These are phyloP conservation scores for Colletotrichum gigasporum DNA, from an alignment of 2,329 filamentous ascomycete genomes.

Conservation along the genomic window DNA sequence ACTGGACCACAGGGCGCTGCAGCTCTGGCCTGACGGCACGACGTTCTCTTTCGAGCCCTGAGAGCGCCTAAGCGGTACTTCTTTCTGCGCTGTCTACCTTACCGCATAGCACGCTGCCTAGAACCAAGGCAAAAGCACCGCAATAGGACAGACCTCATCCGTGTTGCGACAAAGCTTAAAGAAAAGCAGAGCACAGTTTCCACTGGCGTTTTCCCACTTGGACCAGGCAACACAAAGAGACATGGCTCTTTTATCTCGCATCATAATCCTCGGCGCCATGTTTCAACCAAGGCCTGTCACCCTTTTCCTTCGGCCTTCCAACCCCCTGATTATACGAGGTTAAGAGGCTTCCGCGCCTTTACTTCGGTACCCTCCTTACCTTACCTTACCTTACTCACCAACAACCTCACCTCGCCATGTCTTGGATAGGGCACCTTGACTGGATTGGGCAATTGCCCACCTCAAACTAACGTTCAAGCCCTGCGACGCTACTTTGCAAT, in stretches of 20 bases:
- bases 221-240: not conserved
- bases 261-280: too few species aligned
- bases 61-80: too few species aligned
- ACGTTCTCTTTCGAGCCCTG: conserved; percentile 2
- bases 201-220: not conserved
- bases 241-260: too few species aligned
- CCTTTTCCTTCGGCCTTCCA: too few species aligned
- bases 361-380: too few species aligned
- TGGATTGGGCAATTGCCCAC: not conserved
- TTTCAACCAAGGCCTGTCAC: too few species aligned
- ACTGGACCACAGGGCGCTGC: conserved; percentile 14
- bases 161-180: conserved; percentile 2
- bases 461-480: not conserved
- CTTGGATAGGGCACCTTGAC: not conserved
- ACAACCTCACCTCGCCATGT: not conserved
- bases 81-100: too few species aligned
- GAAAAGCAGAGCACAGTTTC: not conserved
- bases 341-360: too few species aligned
- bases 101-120: too few species aligned
- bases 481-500: not conserved
- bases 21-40: conserved; percentile 23
- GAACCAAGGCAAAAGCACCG: too few species aligned
- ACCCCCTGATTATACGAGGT: not conserved
- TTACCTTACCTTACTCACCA: too few species aligned
- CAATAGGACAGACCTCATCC: not conserved